A percentile compares a stretch with the other conserved stretches of the same genome.
phyloP scores from a whole-genome alignment of 2,329 filamentous ascomycete species.

The Ceratocystiopsis brevicomis region DNA sequence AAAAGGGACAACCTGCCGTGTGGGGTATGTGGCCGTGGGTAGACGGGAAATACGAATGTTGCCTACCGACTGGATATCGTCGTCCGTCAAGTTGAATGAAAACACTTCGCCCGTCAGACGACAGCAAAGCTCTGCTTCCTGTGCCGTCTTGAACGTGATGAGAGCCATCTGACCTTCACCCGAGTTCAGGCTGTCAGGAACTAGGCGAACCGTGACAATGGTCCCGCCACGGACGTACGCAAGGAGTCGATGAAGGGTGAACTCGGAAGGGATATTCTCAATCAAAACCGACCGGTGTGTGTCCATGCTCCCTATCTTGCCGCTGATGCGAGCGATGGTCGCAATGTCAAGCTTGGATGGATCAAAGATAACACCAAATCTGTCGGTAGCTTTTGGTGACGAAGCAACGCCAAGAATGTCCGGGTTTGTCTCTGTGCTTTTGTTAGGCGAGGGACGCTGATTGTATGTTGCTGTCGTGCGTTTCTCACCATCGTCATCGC shows the following conservation, averaged over 20 bases:
- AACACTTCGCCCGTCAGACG: not conserved
- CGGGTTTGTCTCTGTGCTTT: not conserved
- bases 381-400: conserved; percentile 1
- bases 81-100: not conserved
- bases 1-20: not conserved
- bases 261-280: conserved; percentile 3
- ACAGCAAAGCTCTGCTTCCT: conserved; percentile 1
- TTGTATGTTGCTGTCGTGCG: not conserved
- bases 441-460: not conserved
- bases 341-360: conserved; percentile 1
- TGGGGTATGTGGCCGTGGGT: conserved; percentile 6
- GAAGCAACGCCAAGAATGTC: conserved; percentile 3
- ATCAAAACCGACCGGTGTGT: conserved; percentile 6
- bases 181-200: not conserved
- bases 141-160: conserved; percentile 4
- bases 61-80: not conserved
- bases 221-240: conserved; percentile 5
- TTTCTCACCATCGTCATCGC: conserved; percentile 2
- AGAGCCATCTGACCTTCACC: conserved; percentile 4
- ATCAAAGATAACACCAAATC: conserved; percentile 5
- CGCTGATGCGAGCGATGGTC: not conserved
- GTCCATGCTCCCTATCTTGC: not conserved
- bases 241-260: conserved; percentile 5
- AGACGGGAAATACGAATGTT: not conserved
- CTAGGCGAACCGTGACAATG: conserved; percentile 2